Conservation (phyloP, 2,329 filamentous ascomycete species). For the Colletotrichum chrysophilum region DNA sequence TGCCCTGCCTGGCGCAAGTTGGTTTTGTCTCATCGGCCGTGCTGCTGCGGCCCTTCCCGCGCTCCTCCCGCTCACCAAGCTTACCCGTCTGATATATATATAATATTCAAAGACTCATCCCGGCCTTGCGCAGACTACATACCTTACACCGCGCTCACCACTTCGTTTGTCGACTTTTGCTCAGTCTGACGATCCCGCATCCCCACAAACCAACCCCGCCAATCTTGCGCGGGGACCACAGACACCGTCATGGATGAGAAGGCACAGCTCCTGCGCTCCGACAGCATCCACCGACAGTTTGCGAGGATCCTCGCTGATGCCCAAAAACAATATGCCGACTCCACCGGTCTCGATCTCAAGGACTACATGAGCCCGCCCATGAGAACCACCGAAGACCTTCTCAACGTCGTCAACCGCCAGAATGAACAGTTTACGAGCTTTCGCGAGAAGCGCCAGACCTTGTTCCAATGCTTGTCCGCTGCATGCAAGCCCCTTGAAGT, state of each 20-base stretch:
- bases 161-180: neutral
- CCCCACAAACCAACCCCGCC: neutral
- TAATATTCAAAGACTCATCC: neutral
- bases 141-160: neutral
- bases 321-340: conserved; percentile 34
- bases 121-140: neutral
- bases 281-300: conserved; percentile 22
- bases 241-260: conserved; percentile 2
- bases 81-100: neutral
- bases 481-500: conserved; percentile 42
- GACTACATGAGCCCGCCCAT: conserved; percentile 39
- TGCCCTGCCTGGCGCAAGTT: neutral
- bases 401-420: conserved; percentile 34
- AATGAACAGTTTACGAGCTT: conserved; percentile 42
- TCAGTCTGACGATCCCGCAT: neutral
- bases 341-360: conserved; percentile 30
- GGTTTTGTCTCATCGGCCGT: neutral
- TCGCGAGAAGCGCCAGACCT: conserved; percentile 35
- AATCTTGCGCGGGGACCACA: neutral
- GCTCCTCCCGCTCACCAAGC: neutral
- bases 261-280: conserved; percentile 4
- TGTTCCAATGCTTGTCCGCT: conserved; percentile 37
- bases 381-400: conserved; percentile 34
- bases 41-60: conserved; percentile 4
- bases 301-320: conserved; percentile 38